Evolutionary conservation across 768 basidiomycete genomes (phyloP).

Genomic region (Mycena indigotica): DNA sequence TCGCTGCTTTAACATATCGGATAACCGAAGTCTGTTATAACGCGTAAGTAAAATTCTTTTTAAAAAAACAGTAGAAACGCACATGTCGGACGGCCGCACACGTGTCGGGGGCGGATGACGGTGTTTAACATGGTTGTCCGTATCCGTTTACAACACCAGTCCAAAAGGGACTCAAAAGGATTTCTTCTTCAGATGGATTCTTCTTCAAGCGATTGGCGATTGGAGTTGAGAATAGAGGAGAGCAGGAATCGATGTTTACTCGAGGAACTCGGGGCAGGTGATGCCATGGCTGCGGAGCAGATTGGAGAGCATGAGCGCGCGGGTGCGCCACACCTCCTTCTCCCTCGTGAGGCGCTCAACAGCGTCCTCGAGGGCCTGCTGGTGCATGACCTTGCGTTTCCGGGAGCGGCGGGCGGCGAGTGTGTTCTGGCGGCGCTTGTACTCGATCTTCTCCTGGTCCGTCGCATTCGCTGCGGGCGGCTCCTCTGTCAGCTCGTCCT

Average conservation of each 20-base stretch:
- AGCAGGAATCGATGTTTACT: constrained; percentile 7
- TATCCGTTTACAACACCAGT: no score
- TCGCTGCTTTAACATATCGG: constrained; percentile 26
- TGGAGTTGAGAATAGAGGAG: background rate
- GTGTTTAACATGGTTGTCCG: no score
- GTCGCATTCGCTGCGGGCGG: constrained; percentile 31
- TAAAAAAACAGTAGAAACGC: constrained; percentile 3
- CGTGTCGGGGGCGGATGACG: constrained; percentile 15
- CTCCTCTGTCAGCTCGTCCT: constrained; percentile 39
- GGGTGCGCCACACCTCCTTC: constrained; percentile 54
- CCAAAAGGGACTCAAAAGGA: no score
- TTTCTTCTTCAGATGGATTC: no score
- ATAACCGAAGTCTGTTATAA: constrained; percentile 9
- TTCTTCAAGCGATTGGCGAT: no score
- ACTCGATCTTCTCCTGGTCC: constrained; percentile 62
- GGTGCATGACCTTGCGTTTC: constrained; percentile 66
- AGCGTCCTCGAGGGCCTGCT: constrained; percentile 53
- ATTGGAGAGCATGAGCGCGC: constrained; percentile 41
- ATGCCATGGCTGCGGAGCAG: constrained; percentile 51
- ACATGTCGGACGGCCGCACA: constrained; percentile 25
- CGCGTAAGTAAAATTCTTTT: constrained; percentile 13
- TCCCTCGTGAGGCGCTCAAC: constrained; percentile 49
- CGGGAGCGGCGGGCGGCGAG: constrained; percentile 68
- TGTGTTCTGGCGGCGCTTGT: constrained; percentile 71
- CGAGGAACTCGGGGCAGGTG: constrained; percentile 42